Base-by-base conservation (phyloP, 805 yeast species). In the Saccharomycopsis amapae region DNA sequence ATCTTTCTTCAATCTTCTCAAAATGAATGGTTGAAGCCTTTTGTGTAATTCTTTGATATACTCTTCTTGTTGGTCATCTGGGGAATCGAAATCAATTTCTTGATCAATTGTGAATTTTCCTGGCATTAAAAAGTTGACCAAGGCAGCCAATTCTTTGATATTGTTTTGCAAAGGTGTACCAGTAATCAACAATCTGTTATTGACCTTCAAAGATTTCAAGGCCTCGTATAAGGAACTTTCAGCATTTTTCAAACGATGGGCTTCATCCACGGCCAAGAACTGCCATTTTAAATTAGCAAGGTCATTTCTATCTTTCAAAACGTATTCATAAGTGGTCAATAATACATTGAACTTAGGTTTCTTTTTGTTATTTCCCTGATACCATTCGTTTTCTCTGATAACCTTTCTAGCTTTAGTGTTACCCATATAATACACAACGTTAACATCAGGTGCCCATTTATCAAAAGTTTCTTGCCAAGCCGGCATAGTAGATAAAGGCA, bases 401-500 rank as follows among this genome's bases (percentile, higher is more conserved):
- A 78, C 78, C 54, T 77, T 75, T 59, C 98, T 79, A 2, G 97
- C 80, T 58, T 79, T 76, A 31, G 93, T 79, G 61, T 93, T 93
- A 42, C 99, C 99, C 70, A 89, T 73, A 60, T 90, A 93, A 58
- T 86, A 87, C 51, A 93, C 78, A 64, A 90, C 87, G 61, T 94
- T 93, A 50, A 93, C 71, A 60, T 89, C 97, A 2, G 98, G 97
- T 0, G 98, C 76, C 99, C 99, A 93, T 58, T 80, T 78, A 56
- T 93, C 97, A 63, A 93, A 86, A 2, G 98, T 93, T 61, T 93
- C 98, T 66, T 93, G 97, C 99, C 99, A 93, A 0, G 98, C 95
- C 2, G 97, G 96, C 45, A 93, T 79, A 0, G 99, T 93, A 2
- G 96, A 85, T 47, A 93, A 68, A 1, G 99, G 99, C 5, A 93